Evolutionary conservation across 441 rosid species (phyloP).

Genomic region (Cnidoscolus chayamansa): DNA sequence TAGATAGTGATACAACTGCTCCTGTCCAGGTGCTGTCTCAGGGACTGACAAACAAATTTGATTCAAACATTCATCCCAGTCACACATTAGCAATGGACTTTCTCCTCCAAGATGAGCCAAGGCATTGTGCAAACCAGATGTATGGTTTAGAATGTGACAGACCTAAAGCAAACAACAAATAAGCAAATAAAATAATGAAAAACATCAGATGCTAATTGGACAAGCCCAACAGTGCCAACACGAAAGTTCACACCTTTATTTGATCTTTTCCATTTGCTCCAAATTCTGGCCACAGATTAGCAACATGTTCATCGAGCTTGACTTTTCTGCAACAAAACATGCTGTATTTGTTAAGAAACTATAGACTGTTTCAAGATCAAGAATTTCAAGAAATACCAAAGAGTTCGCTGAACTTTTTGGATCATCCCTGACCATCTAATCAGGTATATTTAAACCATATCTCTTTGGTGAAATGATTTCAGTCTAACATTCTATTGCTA

Average conservation of each 20-base stretch:
- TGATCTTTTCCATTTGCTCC: constrained; percentile 67
- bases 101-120: constrained; percentile 49
- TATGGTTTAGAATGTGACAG: constrained; percentile 93
- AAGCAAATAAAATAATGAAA: constrained; percentile 10
- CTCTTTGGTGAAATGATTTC: not conserved
- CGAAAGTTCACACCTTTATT: constrained; percentile 57
- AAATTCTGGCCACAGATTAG: constrained; percentile 86
- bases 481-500: not conserved
- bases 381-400: constrained; percentile 1
- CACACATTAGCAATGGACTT: constrained; percentile 54
- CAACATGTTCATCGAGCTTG: constrained; percentile 70
- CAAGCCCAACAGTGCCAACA: constrained; percentile 5
- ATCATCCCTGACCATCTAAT: not conserved
- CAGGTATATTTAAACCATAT: not conserved
- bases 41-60: constrained; percentile 60
- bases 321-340: constrained; percentile 62
- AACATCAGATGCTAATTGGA: constrained; percentile 17
- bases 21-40: constrained; percentile 78
- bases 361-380: constrained; percentile 1
- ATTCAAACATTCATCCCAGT: constrained; percentile 87
- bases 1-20: constrained; percentile 80
- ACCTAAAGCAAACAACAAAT: constrained; percentile 46
- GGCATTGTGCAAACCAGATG: constrained; percentile 94
- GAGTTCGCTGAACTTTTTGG: not conserved
- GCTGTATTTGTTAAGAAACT: constrained; percentile 9